phyloP scores from a whole-genome alignment of 202 grass and related monocot genomes.

The Panicum virgatum region DNA sequence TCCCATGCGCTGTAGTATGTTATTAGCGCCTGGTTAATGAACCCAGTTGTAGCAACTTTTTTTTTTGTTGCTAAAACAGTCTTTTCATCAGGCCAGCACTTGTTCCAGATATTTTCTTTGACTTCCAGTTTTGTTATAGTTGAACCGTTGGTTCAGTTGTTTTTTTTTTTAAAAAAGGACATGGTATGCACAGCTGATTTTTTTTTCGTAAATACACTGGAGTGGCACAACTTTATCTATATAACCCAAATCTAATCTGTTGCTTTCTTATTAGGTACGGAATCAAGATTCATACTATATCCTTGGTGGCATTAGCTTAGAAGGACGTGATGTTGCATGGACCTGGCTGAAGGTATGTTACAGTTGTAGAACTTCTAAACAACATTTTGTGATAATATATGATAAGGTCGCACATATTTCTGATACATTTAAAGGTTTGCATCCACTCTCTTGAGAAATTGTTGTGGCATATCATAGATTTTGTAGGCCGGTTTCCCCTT shows the following conservation, averaged over 20 bases:
- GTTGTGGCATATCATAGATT: too few relatives aligned
- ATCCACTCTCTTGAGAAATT: too few relatives aligned
- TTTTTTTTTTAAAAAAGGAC: background rate
- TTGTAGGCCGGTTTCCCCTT: too few relatives aligned
- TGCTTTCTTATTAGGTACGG: constrained; percentile 61
- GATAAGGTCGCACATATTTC: background rate
- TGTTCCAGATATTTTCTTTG: background rate
- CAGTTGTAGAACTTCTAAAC: background rate
- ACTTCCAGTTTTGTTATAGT: background rate
- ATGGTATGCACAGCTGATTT: too few relatives aligned
- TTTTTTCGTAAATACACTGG: too few relatives aligned
- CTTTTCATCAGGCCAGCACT: background rate
- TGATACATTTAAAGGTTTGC: too few relatives aligned
- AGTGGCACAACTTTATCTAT: background rate
- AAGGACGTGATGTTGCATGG: constrained; percentile 90
- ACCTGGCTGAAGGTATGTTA: constrained; percentile 76
- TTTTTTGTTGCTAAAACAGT: background rate
- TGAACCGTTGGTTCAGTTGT: background rate
- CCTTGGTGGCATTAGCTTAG: constrained; percentile 60
- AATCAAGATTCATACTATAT: constrained; percentile 84
- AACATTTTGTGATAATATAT: background rate
- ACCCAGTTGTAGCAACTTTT: background rate
- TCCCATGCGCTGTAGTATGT: background rate
- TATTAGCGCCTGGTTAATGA: background rate
- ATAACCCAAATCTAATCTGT: constrained; percentile 7